Evolutionary conservation across 2,329 filamentous ascomycete species (phyloP), one percentile per base, ranked within the genome.

Genomic region (Fusarium zealandicum): DNA sequence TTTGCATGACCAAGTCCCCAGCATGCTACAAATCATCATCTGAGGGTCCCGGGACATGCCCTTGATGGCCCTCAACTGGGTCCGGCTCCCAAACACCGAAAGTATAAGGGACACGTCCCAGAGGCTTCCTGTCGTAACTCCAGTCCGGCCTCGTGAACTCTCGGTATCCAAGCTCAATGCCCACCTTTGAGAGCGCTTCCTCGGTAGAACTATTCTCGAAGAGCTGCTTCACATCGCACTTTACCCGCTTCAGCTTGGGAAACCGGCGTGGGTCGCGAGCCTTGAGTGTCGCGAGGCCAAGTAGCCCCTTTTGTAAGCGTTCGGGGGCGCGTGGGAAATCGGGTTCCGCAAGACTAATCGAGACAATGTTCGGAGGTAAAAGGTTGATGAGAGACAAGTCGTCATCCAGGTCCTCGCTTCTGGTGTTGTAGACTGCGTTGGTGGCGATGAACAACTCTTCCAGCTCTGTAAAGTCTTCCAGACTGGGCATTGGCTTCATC

Each of bases 231-330:
- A 10, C 17, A 22, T 55, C 46, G 18, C 18, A 57, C 27, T n/a
- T 31, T 27, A 63, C 38, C 28, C 14, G 12, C 17, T 47, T 42
- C 11, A 58, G 47, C 22, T 35, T 37, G 4, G 30, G 12, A 17
- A 58, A 50, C 4, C 14, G 38, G 4, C n/a, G 7, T 13, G 45
- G 28, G 3, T 42, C 27, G 8, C 31, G 7, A 25, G 27, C 32
- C 13, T 25, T 41, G 28, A 37, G 31, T 10, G 31, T 28, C 2
- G 28, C 28, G 13, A 31, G 28, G 13, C 28, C 28, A 7, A 31
- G 28, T 6, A 31, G 6, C 5, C 28, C 28, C 4, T 31, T n/a
- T 11, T n/a, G 6, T 31, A 31, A n/a, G 28, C 28, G 28, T n/a
- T 31, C 12, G 13, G 28, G 28, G 13, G 28, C 5, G 13, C 5